These are phyloP conservation scores for Ustulina deusta DNA, from an alignment of 2,329 filamentous ascomycete genomes.

Conservation along the genomic window DNA sequence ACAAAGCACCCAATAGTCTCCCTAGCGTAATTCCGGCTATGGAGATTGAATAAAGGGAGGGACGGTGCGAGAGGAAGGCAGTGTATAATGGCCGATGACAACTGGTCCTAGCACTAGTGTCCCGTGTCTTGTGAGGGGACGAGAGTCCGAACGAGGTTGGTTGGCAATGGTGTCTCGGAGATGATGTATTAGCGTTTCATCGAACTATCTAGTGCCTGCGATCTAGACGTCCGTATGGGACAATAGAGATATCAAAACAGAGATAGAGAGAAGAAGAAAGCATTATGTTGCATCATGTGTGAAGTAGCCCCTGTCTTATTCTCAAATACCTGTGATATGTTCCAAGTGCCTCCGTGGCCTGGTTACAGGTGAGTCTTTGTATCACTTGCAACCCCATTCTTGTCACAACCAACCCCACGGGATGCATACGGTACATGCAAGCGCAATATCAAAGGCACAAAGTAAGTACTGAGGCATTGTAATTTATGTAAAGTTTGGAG, in stretches of 20 bases:
- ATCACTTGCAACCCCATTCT: neutral
- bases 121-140: neutral
- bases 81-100: slow-evolving; percentile 1
- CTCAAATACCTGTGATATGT: neutral
- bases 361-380: too few relatives aligned
- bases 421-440: neutral
- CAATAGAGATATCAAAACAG: neutral
- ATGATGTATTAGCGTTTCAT: slow-evolving; percentile 4
- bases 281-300: slow-evolving; percentile 6
- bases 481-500: too few relatives aligned
- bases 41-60: slow-evolving; percentile 1
- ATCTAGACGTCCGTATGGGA: slow-evolving; percentile 6
- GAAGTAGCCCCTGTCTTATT: neutral
- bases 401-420: too few relatives aligned
- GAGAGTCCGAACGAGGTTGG: slow-evolving; percentile 1
- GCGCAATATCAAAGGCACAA: neutral
- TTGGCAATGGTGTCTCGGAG: slow-evolving; percentile 16
- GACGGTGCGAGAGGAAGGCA: neutral
- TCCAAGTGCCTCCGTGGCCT: neutral
- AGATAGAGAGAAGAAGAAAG: slow-evolving; percentile 1
- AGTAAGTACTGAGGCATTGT: too few relatives aligned
- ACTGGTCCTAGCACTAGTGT: slow-evolving; percentile 9
- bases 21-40: slow-evolving; percentile 4
- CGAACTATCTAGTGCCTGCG: slow-evolving; percentile 3
- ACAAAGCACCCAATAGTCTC: slow-evolving; percentile 11